Conservation (phyloP, 139 green algal species). For the Volvox reticuliferus region DNA sequence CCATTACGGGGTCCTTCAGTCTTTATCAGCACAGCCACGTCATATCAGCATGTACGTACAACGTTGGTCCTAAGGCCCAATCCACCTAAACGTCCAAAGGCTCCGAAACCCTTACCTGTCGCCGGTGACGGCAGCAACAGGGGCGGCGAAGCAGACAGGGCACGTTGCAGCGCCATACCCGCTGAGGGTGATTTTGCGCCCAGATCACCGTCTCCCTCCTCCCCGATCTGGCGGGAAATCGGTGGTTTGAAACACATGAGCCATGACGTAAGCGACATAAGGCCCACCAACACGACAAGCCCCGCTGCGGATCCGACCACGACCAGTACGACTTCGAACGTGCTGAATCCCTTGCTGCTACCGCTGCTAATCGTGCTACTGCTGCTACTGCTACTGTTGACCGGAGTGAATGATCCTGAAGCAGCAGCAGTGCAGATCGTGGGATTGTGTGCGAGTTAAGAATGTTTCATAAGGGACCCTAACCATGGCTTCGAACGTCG, state of each 20-base stretch:
- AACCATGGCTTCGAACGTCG: too few relatives aligned
- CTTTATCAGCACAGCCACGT: too few relatives aligned
- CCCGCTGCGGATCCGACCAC: background rate
- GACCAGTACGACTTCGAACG: slow-evolving; percentile 3
- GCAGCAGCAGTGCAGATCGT: too few relatives aligned
- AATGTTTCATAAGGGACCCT: background rate
- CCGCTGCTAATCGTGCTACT: background rate
- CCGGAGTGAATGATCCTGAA: background rate
- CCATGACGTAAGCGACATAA: background rate
- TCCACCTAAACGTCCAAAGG: too few relatives aligned
- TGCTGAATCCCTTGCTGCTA: background rate
- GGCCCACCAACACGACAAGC: background rate
- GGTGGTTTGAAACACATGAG: background rate
- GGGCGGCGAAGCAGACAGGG: too few relatives aligned
- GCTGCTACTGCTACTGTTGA: background rate
- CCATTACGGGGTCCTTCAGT: too few relatives aligned
- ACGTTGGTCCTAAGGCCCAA: too few relatives aligned
- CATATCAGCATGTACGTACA: too few relatives aligned
- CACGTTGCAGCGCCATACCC: too few relatives aligned
- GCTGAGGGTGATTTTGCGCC: too few relatives aligned
- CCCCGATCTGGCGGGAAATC: too few relatives aligned
- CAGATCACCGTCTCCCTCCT: too few relatives aligned
- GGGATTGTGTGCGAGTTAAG: background rate
- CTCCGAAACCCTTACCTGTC: background rate
- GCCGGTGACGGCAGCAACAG: background rate